Base-by-base conservation (phyloP, 2,329 filamentous ascomycete species). In the Apiospora kogelbergensis region DNA sequence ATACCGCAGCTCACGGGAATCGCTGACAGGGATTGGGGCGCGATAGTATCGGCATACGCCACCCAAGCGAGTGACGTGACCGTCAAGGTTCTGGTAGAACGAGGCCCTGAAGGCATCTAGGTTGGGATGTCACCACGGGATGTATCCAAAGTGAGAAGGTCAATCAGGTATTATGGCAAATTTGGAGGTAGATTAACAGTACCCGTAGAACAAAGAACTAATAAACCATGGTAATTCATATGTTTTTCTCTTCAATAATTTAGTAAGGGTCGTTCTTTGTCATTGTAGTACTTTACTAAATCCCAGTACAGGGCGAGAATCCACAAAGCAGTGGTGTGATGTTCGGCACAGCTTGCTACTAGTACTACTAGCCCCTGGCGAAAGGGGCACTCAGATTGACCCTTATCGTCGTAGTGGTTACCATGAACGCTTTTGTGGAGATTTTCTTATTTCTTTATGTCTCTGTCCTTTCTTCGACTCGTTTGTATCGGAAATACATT, bases 351-450 rank as follows among this genome's bases (percentile, higher is more conserved):
- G 46, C 3, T 15, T 48, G 40, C 9, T 13, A 6, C 26, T 57
- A 57, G 48, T n/a, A 48, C 26, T n/a, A 48, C 26, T 17, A 17
- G 26, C 26, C 45, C 45, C 22, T 48, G 20, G 74, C 73, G 6
- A 53, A 65, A 48, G 73, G 75, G 71, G 68, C 75, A n/a, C 44
- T 79, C 13, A 77, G 74, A 75, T 72, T 74, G 40, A 68, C 74
- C 60, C 75, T 78, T 26, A 64, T 74, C 9, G 69, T 70, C 22
- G 72, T 76, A 46, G 72, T 75, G 64, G n/a, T 77, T 0, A 68
- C 75, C 30, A 70, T 80, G 67, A 72, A 72, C 0, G 63, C 76
- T 6, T 74, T 72, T 44, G 72, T 73, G 40, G 63, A 78, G 48
- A 73, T 30, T 75, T 74, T 22, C 71, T 73, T n/a, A n/a, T n/a